Percentiles rank a stretch among this genome's conserved stretches.
Conservation (phyloP, 2,329 filamentous ascomycete species). For the Raffaelea ambrosiae region DNA sequence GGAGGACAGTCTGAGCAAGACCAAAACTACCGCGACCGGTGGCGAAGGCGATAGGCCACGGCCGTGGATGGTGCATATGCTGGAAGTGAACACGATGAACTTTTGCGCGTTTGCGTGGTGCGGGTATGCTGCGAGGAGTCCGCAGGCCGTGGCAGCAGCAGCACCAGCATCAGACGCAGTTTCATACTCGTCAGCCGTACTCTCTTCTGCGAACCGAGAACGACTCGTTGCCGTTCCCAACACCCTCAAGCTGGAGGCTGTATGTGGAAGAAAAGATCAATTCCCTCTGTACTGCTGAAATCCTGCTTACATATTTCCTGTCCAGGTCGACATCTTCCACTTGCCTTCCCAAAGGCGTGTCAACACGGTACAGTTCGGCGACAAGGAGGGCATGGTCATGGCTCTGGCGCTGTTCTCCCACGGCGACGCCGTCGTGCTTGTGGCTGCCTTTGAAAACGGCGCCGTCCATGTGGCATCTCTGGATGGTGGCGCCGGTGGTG, state of each 20-base stretch:
- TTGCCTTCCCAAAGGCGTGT: conserved; percentile 67
- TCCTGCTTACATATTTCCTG: conserved; percentile 6
- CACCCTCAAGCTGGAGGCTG: conserved; percentile 61
- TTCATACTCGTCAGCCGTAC: conserved; percentile 16
- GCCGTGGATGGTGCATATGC: conserved; percentile 78
- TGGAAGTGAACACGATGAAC: conserved; percentile 88
- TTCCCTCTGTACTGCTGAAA: neutral
- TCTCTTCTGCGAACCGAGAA: neutral
- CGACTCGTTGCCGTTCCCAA: conserved; percentile 71
- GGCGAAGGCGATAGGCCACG: conserved; percentile 40
- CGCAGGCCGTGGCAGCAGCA: neutral
- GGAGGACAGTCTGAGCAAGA: conserved; percentile 33
- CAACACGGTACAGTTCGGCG: conserved; percentile 42
- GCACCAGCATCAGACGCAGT: neutral
- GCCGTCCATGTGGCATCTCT: conserved; percentile 58
- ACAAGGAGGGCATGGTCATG: conserved; percentile 79
- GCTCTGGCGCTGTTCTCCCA: conserved; percentile 54
- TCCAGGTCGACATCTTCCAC: conserved; percentile 70
- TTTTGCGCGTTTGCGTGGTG: conserved; percentile 79
- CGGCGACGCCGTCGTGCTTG: conserved; percentile 20
- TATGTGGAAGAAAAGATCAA: no score
- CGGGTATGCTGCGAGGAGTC: conserved; percentile 4
- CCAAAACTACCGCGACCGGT: neutral
- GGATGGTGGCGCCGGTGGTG: conserved; percentile 19
- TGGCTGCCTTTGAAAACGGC: conserved; percentile 83